Percentiles rank a stretch among this genome's conserved stretches.
These are phyloP conservation scores for Globisporangium splendens DNA, from an alignment of 352 stramenopile genomes.

Conservation along the genomic window DNA sequence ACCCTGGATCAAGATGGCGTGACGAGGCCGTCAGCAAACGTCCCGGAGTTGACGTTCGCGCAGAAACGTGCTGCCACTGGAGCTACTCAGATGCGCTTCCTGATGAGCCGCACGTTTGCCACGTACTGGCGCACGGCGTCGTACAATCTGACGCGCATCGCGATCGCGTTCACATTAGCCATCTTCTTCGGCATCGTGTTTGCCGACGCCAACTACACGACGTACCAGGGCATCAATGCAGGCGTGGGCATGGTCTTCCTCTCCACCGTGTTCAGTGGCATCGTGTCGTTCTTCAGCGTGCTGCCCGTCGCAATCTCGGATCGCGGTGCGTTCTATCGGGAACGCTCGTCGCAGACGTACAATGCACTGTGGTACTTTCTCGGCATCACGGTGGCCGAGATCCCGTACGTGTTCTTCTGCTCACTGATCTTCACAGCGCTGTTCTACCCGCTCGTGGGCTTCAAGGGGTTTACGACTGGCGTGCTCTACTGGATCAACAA, in stretches of 20 bases:
- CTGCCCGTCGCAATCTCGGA: constrained; percentile 78
- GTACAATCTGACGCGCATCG: constrained; percentile 40
- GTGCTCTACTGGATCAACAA: constrained; percentile 45
- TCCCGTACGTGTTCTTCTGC: constrained; percentile 10
- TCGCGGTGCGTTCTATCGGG: constrained; percentile 72
- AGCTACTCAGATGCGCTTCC: constrained; percentile 25
- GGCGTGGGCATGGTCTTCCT: constrained; percentile 85
- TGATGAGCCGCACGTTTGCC: constrained; percentile 16
- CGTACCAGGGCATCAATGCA: constrained; percentile 41
- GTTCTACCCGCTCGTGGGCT: constrained; percentile 60
- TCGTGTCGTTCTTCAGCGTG: constrained; percentile 82
- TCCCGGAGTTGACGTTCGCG: constrained; percentile 25
- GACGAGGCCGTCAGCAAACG: constrained; percentile 19
- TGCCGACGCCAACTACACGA: constrained; percentile 38
- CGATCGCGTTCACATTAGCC: constrained; percentile 62
- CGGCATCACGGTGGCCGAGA: constrained; percentile 75
- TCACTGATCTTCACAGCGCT: constrained; percentile 41
- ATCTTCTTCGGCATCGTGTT: constrained; percentile 84
- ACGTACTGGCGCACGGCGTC: constrained; percentile 12
- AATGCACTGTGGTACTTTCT: constrained; percentile 61
- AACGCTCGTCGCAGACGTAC: constrained; percentile 80
- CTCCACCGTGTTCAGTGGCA: constrained; percentile 75
- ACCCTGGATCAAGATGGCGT: constrained; percentile 28
- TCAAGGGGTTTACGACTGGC: constrained; percentile 26
- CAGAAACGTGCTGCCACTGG: constrained; percentile 22